Base-by-base conservation (phyloP, 1,139 yeast genomes). In the Suhomyces bokatorum region DNA sequence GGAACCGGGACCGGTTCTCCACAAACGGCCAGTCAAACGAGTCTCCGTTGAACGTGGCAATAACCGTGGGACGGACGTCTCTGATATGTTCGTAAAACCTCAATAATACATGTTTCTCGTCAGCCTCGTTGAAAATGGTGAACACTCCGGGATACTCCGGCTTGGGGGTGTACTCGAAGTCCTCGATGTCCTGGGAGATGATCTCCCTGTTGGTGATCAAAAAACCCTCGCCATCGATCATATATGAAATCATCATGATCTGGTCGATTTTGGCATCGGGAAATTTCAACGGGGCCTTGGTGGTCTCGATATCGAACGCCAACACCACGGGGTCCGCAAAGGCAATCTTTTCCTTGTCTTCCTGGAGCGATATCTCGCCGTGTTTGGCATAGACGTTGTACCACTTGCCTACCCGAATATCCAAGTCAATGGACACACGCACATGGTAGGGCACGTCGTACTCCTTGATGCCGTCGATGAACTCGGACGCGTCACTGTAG, bases 1-100 rank as follows among this genome's bases (percentile, higher is more conserved):
- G 95, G 48, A 80, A 78, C 30, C 83, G 69, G 2, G 97, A 84
- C 60, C 99, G 75, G 13, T 87, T 83, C 55, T 91, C 99, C 6
- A 95, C 95, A 64, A 90, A 95, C 1, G 99, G 99, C 99, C 99
- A 95, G 74, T 95, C 99, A 67, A 95, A 95, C 60, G 90, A 90
- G 63, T 95, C 99, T 72, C 99, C 99, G 68, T 95, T 95, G 59
- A 89, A 95, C 0, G 99, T 93, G 1, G 97, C 96, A 44, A 95
- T 93, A 11, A 93, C 97, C 0, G 98, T 91, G 1, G 99, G 99
- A 54, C 80, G 77, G 6, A 77, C 87, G 42, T 93, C 98, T 52
- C 93, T 73, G 17, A 95, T 80, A 61, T 95, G 99, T 56, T 89
- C 97, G 62, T 87, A 95, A 60, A 95, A 95, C 49, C 91, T 71